Evolutionary conservation across 2,329 filamentous ascomycete species (phyloP), one percentile per base, ranked within the genome.

Genomic region (Pseudogymnoascus sp.): DNA sequence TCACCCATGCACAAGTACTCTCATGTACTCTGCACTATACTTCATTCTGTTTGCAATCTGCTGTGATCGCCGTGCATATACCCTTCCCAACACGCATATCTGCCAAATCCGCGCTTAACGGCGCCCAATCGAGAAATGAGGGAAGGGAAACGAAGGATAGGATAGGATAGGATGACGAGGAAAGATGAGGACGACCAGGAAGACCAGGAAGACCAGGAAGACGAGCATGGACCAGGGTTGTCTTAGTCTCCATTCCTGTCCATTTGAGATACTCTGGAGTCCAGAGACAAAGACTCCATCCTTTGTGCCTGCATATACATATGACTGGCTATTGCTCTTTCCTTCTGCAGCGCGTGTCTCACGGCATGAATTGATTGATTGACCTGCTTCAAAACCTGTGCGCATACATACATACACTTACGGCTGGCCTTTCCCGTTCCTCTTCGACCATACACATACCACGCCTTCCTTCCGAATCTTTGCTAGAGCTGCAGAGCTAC

Each of bases 271-370:
- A 56, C n/a, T 56, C 50, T 56, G 26, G 42, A 35, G 38, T 50
- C 14, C 14, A 16, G 14, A 44, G 26, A 56, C 42, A 37, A 56
- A 8, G 26, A 19, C 61, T 21, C 24, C 40, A 31, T 62, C 61
- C 61, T 53, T 56, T 3, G 35, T 61, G 19, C 42, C n/a, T 62
- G 61, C 61, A 56, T 33, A 56, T 56, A 56, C 50, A 56, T 56
- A 56, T 33, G 4, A 56, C 26, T 56, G 29, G 50, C n/a, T 16
- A 56, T 33, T 56, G 50, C 26, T 56, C 50, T 56, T 33, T 56
- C n/a, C 29, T 33, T 56, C 50, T 56, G 50, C 29, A 33, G 21
- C 24, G 50, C 10, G 16, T 19, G 50, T 56, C 50, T 56, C 29
- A 56, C 50, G 26, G 29, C 50, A 33, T 31, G 50, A 7, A 33